Evolutionary conservation across 441 rosid species (phyloP).

Genomic region (Erysimum cheiri): DNA sequence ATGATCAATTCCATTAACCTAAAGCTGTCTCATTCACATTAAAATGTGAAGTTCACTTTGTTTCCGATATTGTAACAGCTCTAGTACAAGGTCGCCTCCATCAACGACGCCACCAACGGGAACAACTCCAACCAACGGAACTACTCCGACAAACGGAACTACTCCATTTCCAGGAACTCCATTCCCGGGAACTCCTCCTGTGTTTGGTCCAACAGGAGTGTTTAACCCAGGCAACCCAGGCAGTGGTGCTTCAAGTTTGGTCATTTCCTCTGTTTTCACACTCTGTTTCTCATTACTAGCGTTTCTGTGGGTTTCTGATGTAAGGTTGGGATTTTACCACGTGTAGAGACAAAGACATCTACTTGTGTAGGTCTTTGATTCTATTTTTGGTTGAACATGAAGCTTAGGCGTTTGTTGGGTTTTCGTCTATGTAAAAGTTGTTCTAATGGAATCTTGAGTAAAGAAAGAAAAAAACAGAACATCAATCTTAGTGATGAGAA

Average conservation of each 20-base stretch:
- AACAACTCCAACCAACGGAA: conserved; percentile 43
- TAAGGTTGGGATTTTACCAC: conserved; percentile 54
- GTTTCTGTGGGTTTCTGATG: conserved; percentile 41
- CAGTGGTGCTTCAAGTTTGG: conserved; percentile 42
- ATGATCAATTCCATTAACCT: conserved; percentile 22
- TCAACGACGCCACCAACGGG: conserved; percentile 46
- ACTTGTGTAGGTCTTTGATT: conserved; percentile 36
- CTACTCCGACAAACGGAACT: conserved; percentile 39
- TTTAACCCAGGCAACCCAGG: conserved; percentile 33
- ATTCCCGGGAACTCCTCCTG: conserved; percentile 47
- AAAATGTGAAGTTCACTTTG: conserved; percentile 1
- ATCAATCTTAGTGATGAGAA: conserved; percentile 29
- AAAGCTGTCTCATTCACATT: conserved; percentile 12
- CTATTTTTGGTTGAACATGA: conserved; percentile 33
- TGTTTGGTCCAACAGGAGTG: conserved; percentile 62
- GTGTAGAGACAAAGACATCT: conserved; percentile 35
- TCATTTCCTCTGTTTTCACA: conserved; percentile 40
- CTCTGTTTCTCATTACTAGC: conserved; percentile 50
- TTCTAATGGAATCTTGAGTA: conserved; percentile 26
- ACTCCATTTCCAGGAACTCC: conserved; percentile 48
- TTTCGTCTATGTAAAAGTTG: conserved; percentile 30
- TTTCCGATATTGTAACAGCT: conserved; percentile 40
- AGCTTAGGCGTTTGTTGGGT: conserved; percentile 28
- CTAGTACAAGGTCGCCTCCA: conserved; percentile 51
- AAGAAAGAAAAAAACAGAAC: conserved; percentile 16